Evolutionary conservation across 345 rosid species (phyloP), one percentile per base, ranked within the genome.

Genomic region (Litchi chinensis): DNA sequence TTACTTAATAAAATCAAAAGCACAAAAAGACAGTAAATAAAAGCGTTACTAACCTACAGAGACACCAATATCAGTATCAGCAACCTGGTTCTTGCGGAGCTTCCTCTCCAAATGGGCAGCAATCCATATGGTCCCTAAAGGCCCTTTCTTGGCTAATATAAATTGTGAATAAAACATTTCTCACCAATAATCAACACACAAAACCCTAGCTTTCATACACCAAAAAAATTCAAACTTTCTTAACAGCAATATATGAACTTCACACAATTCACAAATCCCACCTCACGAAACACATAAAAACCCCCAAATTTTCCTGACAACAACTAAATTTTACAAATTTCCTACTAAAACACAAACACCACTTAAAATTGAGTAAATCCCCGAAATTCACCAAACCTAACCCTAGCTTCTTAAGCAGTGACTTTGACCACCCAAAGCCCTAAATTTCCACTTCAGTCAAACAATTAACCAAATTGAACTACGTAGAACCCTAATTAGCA

Each of bases 61-160:
- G 85, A 91, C 90, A 26, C 99, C 98, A 37, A 97, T 97, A 79
- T 97, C 98, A n/a, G 99, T 94, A 82, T 97, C 99, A 18, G 99
- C 98, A 19, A 97, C 99, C 88, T 97, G 99, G 79, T 94, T 97
- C 91, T 97, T 97, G 5, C 99, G 96, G 65, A 97, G 98, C 91
- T 97, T 97, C 86, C 99, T 89, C 89, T 97, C 99, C 87, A 97
- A 86, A 85, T 97, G 99, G 62, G 99, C 99, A 2, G 99, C 99
- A 39, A 97, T 97, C 99, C 99, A 97, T 83, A 97, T 97, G 4
- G 99, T 97, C 78, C 99, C 98, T 70, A 97, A 89, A 68, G 99
- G 99, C 76, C 99, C 99, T 88, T 97, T 97, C 95, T 97, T 97
- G 68, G 99, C 99, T 91, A 97, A 86, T 83, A 97, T 97, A 82